Evolutionary conservation across 345 rosid species (phyloP).

Genomic region (Eucalyptus pauciflora): DNA sequence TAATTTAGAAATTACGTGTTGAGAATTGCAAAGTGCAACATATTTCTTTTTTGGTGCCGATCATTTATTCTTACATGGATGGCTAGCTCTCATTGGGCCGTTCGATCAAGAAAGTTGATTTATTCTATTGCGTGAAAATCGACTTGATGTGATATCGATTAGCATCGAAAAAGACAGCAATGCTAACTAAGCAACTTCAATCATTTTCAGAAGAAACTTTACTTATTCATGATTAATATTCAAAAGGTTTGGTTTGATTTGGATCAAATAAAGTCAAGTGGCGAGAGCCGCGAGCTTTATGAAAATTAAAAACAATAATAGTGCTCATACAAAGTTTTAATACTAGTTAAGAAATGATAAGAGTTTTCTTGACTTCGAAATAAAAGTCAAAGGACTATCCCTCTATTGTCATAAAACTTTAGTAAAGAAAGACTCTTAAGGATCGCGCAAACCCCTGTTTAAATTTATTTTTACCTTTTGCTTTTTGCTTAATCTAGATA

Average conservation of each 20-base stretch:
- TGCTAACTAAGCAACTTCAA: neutral
- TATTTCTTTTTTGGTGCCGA: neutral
- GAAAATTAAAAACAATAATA: neutral
- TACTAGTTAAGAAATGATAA: neutral
- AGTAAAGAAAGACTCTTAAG: neutral
- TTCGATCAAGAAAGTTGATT: neutral
- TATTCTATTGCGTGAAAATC: neutral
- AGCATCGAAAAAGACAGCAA: neutral
- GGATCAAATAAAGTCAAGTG: neutral
- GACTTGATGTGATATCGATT: neutral
- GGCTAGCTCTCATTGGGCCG: neutral
- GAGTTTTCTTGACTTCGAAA: neutral
- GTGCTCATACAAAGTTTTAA: neutral
- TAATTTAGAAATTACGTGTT: neutral
- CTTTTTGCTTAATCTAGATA: neutral
- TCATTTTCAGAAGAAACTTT: neutral
- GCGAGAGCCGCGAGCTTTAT: neutral
- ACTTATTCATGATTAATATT: neutral
- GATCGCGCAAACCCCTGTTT: neutral
- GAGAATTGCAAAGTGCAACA: neutral
- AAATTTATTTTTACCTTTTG: neutral
- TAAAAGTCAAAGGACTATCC: too few relatives aligned
- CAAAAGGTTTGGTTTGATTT: neutral
- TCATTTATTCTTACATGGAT: neutral
- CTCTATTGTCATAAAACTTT: neutral